Evolutionary conservation across 169 alveolate species (phyloP), one percentile per base, ranked within the genome.

Genomic region (Babesia sp.): DNA sequence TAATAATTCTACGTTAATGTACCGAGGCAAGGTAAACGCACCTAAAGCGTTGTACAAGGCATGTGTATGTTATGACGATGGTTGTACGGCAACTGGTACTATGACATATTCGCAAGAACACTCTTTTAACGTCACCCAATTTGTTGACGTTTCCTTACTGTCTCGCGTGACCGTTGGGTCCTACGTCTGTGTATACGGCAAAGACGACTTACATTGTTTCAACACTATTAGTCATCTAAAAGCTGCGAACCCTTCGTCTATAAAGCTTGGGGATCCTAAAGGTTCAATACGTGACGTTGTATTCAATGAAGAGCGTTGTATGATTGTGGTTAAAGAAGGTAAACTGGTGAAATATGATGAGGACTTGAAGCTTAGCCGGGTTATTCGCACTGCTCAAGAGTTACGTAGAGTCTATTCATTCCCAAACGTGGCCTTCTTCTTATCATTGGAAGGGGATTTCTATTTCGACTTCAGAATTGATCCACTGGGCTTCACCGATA

Each of bases 181-280:
- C 11, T 16, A 24, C n/a, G 20, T 64, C 8, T 78, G 86, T 66
- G 45, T 78, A 8, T 69, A 78, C 54, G 72, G 72, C 46, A 69
- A 26, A 20, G 39, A 73, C 0, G 63, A 66, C 22, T 12, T 78
- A 33, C 26, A 36, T 5, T 78, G 86, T 37, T 78, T 68, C 57
- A 24, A 45, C 16, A 41, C 24, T 5, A 42, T 61, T 0, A 67
- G 71, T 2, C 18, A 20, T 58, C 18, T 78, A 0, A 54, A 41
- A 41, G 33, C 67, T 8, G 56, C 53, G 37, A 11, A 68, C 20
- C 20, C 12, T n/a, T 16, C 36, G 22, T 37, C 34, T 26, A 6
- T 60, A 4, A 24, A 37, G 3, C 22, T 78, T 14, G n/a, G 36
- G 24, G 24, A 26, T 9, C 11, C 68, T 22, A 26, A 3, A 39